Evolutionary conservation across 2,329 filamentous ascomycete species (phyloP), one percentile per base, ranked within the genome.

Genomic region (Ascochyta rabiei): DNA sequence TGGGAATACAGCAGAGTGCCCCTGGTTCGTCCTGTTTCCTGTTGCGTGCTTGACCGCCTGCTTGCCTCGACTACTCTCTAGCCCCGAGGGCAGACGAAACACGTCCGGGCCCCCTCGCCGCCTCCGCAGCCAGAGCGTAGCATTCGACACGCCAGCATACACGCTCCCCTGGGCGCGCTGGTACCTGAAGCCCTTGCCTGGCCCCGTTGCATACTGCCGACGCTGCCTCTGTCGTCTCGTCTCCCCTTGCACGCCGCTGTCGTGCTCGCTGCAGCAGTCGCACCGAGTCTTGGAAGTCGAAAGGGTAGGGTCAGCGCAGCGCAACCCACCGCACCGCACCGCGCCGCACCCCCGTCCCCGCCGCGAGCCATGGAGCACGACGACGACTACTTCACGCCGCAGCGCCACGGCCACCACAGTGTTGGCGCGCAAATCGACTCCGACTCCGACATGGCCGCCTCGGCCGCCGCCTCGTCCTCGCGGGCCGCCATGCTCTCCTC

Each of bases 391-490:
- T 73, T 70, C 57, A 40, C 48, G 37, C 53, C 58, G 10, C 61
- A 64, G 48, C 60, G 60, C 37, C 61, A 67, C 40, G 57, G 60
- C 50, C 57, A 55, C 46, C 60, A 61, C 47, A 59, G 61, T 26
- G 57, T 64, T 6, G 61, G 42, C 34, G 57, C 61, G 10, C 68
- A 59, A 28, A 56, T 67, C 28, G 72, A 75, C 56, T 70, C 68
- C 9, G 72, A 74, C 57, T 70, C 67, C 23, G 72, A 73, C 61
- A 73, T 74, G 69, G 67, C 67, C 48, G 67, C 67, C 30, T 71
- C 72, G 35, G 69, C 67, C 38, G 63, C 68, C 3, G 70, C 68
- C 13, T 72, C 70, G 21, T 71, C 73, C 37, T 69, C 68, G 43
- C 69, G 67, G 34, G 56, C 68, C 37, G 56, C 63, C 64, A 69